phyloP scores from a whole-genome alignment of 352 stramenopile species.

The Pythium aristosporum region DNA sequence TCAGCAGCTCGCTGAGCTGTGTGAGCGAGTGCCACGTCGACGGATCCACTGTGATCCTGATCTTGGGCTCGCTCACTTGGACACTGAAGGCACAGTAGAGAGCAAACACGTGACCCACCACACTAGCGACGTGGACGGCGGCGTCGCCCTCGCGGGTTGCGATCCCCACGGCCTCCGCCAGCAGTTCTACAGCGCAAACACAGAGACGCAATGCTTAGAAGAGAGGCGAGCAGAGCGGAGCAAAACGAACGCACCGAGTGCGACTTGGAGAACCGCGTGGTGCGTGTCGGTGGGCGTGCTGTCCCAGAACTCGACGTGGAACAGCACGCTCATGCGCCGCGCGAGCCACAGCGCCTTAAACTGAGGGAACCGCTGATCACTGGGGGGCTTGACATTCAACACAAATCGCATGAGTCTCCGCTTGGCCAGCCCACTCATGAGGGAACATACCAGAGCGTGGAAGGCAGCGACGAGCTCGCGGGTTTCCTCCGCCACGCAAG shows the following conservation, averaged over 20 bases:
- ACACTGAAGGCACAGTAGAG: constrained; percentile 64
- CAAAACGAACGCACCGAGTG: constrained; percentile 32
- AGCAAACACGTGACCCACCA: constrained; percentile 53
- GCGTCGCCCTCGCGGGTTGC: background rate
- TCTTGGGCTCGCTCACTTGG: constrained; percentile 54
- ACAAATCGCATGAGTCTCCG: too few relatives aligned
- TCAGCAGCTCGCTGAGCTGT: constrained; percentile 34
- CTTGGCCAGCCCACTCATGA: too few relatives aligned
- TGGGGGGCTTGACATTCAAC: constrained; percentile 17
- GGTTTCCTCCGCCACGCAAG: constrained; percentile 10
- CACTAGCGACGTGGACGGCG: constrained; percentile 13
- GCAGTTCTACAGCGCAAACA: constrained; percentile 26
- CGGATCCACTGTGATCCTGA: constrained; percentile 63
- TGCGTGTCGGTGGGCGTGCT: constrained; percentile 56
- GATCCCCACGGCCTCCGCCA: constrained; percentile 26
- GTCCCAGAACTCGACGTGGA: constrained; percentile 80
- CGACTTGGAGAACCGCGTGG: constrained; percentile 55
- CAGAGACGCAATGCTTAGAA: background rate
- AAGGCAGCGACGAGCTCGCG: background rate
- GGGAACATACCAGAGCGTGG: background rate
- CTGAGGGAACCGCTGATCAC: constrained; percentile 31
- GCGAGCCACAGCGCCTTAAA: constrained; percentile 57
- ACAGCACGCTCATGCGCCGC: constrained; percentile 47
- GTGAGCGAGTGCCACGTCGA: constrained; percentile 42
- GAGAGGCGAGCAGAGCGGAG: background rate